phyloP scores from a whole-genome alignment of 305 asterid species.

The Fraxinus velutina region DNA sequence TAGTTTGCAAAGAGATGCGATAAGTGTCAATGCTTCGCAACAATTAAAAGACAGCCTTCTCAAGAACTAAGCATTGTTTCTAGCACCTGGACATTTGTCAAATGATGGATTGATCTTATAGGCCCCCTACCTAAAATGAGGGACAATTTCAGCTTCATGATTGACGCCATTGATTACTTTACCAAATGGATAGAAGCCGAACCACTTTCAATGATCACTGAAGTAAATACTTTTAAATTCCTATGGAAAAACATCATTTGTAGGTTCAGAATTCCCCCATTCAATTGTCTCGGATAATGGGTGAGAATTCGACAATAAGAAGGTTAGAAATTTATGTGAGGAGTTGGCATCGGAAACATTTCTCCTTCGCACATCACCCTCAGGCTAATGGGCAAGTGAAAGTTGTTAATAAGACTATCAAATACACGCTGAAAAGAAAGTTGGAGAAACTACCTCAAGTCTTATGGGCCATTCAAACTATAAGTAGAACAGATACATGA shows the following conservation, averaged over 20 bases:
- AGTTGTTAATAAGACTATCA: neutral
- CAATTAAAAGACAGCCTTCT: neutral
- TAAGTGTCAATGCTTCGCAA: neutral
- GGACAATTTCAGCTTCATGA: too few relatives aligned
- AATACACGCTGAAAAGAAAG: neutral
- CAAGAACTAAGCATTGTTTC: neutral
- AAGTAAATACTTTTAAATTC: too few relatives aligned
- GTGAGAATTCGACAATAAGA: neutral
- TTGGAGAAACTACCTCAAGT: neutral
- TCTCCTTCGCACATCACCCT: neutral
- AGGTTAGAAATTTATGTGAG: too few relatives aligned
- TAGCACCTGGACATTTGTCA: neutral
- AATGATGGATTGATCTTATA: neutral
- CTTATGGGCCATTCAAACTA: neutral
- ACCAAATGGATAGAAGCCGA: neutral
- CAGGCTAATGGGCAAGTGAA: neutral
- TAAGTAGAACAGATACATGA: too few relatives aligned
- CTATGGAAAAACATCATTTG: too few relatives aligned
- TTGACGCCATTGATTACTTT: neutral
- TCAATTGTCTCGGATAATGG: neutral
- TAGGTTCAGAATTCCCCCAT: neutral
- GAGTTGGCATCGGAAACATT: neutral
- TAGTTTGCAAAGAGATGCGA: neutral
- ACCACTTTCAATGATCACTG: neutral
- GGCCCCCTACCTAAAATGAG: neutral